Percentiles rank a stretch among this genome's conserved stretches.
phyloP scores from a whole-genome alignment of 495 filamentous ascomycete genomes.

The Letharia lupina region DNA sequence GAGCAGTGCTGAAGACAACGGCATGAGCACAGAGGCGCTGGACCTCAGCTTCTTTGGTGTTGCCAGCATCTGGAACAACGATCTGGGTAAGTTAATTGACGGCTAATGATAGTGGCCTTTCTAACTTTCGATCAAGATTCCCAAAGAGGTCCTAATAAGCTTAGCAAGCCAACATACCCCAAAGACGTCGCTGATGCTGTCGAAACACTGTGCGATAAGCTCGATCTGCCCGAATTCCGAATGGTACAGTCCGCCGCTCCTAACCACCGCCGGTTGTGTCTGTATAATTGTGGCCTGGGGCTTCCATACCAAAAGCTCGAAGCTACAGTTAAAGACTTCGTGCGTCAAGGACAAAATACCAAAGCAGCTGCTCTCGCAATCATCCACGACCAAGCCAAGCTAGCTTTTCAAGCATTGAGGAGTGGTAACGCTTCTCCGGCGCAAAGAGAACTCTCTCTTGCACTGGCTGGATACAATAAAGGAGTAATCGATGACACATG shows the following conservation, averaged over 20 bases:
- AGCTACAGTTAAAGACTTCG: conserved; percentile 50
- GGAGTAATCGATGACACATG: conserved; percentile 45
- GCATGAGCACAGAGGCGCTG: conserved; percentile 64
- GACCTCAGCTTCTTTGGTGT: conserved; percentile 86
- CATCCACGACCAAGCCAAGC: conserved; percentile 59
- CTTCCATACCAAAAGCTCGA: conserved; percentile 55
- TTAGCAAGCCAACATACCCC: conserved; percentile 14
- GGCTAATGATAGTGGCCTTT: background rate
- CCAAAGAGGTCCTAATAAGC: conserved; percentile 15
- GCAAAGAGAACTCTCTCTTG: conserved; percentile 46
- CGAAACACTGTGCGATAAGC: conserved; percentile 39
- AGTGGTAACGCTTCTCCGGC: conserved; percentile 38
- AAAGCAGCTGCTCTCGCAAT: conserved; percentile 73
- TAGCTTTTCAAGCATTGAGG: conserved; percentile 40
- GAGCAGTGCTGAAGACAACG: conserved; percentile 51
- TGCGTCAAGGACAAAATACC: conserved; percentile 56
- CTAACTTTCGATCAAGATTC: conserved; percentile 16
- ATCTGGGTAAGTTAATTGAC: conserved; percentile 46
- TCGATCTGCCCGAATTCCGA: conserved; percentile 41
- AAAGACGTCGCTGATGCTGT: conserved; percentile 40
- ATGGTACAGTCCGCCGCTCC: conserved; percentile 54
- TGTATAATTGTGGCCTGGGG: conserved; percentile 68
- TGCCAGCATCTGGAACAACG: conserved; percentile 67
- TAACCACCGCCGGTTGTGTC: conserved; percentile 68
- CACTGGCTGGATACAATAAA: conserved; percentile 46